These are phyloP conservation scores for Umbilicus rupestris DNA, from an alignment of 164 flowering plant genomes.

Conservation along the genomic window DNA sequence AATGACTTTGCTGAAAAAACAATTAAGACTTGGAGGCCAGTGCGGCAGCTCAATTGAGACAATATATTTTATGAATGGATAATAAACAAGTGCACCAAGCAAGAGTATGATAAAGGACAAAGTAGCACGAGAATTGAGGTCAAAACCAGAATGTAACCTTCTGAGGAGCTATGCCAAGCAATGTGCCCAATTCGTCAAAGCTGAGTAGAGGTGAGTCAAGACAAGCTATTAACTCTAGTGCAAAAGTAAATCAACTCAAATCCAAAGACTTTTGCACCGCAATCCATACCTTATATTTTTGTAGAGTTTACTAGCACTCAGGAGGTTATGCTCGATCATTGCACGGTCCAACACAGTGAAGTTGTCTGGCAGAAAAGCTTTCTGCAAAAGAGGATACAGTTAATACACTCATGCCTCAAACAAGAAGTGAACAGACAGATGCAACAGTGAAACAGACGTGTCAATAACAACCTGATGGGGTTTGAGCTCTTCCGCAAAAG, in stretches of 20 bases:
- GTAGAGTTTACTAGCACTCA: conserved; percentile 97
- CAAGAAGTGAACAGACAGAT: not conserved
- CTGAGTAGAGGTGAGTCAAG: conserved; percentile 23
- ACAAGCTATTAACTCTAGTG: not conserved
- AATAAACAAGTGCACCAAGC: not conserved
- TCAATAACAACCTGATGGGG: conserved; percentile 68
- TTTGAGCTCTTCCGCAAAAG: conserved; percentile 91
- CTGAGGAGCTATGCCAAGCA: conserved; percentile 82
- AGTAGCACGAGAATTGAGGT: not conserved
- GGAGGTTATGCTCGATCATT: conserved; percentile 98
- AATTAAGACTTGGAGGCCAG: not conserved
- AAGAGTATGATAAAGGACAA: not conserved
- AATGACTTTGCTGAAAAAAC: not conserved
- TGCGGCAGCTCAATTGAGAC: not conserved
- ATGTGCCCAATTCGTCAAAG: conserved; percentile 87
- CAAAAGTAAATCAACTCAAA: not conserved
- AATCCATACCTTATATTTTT: conserved; percentile 74
- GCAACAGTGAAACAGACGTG: conserved; percentile 2
- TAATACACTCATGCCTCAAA: not conserved
- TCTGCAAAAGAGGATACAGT: conserved; percentile 31
- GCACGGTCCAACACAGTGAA: conserved; percentile 97
- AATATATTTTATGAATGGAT: not conserved
- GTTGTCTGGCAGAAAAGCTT: conserved; percentile 91
- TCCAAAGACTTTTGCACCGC: not conserved
- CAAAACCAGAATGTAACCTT: conserved; percentile 37